Conservation (phyloP, 2,329 filamentous ascomycete genomes). For the Aspergillus eucalypticola region DNA sequence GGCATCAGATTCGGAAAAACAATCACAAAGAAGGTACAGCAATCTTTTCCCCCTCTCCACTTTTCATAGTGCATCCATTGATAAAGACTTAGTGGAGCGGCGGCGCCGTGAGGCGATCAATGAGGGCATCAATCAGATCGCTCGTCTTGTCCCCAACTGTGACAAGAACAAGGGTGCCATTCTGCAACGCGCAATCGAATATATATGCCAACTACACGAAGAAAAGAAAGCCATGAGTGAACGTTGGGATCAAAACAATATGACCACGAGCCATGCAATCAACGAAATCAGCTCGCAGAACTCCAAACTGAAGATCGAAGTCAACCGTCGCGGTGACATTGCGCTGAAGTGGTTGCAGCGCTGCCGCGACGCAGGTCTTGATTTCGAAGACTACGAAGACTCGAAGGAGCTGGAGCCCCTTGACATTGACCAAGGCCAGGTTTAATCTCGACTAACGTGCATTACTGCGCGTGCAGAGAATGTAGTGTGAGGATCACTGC, state of each 20-base stretch:
- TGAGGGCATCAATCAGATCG: conserved; percentile 95
- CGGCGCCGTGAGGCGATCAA: conserved; percentile 97
- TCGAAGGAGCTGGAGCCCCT: conserved; percentile 42
- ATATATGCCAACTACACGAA: conserved; percentile 77
- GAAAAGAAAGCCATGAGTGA: conserved; percentile 47
- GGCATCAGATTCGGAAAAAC: conserved; percentile 95
- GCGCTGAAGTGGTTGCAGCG: conserved; percentile 49
- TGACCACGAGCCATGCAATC: conserved; percentile 48
- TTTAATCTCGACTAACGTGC: conserved; percentile 10
- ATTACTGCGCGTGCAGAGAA: neutral
- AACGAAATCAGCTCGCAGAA: conserved; percentile 94
- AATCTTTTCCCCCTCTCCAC: conserved; percentile 24
- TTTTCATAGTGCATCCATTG: conserved; percentile 22
- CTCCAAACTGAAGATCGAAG: conserved; percentile 90
- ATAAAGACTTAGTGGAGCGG: conserved; percentile 71
- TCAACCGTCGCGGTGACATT: conserved; percentile 80
- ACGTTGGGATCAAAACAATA: conserved; percentile 46
- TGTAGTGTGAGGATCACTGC: conserved; percentile 7
- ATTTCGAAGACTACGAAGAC: conserved; percentile 52
- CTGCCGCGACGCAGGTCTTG: conserved; percentile 49
- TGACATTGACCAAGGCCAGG: conserved; percentile 36
- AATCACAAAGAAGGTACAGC: conserved; percentile 93
- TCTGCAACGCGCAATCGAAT: conserved; percentile 86
- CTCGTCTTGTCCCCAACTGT: conserved; percentile 95
- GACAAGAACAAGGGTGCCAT: conserved; percentile 99